Evolutionary conservation across 257 asterid species (phyloP).

Genomic region (Solanum okadae): DNA sequence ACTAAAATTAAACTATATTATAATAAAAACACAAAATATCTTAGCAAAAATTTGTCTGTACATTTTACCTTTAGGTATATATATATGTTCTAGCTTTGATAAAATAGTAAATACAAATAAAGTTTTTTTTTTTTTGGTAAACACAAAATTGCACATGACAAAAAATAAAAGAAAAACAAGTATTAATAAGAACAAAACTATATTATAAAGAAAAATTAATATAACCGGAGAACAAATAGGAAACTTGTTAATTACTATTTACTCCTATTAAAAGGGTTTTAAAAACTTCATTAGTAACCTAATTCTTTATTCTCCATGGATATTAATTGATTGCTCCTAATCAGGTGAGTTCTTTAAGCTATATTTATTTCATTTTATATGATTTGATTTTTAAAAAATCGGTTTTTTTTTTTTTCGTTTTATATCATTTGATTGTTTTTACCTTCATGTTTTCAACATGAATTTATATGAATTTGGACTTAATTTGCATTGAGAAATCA

Average conservation of each 20-base stretch:
- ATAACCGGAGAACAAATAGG: background rate
- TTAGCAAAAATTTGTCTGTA: too few relatives aligned
- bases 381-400: background rate
- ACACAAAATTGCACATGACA: background rate
- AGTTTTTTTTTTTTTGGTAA: too few relatives aligned
- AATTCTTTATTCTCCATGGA: background rate
- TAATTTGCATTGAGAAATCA: background rate
- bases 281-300: background rate
- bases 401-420: too few relatives aligned
- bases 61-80: background rate
- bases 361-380: background rate
- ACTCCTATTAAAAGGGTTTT: background rate
- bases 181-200: too few relatives aligned
- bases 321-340: background rate
- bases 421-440: background rate
- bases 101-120: too few relatives aligned
- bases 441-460: background rate
- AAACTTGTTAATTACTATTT: background rate
- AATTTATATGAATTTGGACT: background rate
- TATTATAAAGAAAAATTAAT: background rate
- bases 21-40: too few relatives aligned
- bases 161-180: too few relatives aligned
- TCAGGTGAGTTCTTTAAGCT: background rate
- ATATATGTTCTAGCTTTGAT: too few relatives aligned
- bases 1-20: background rate